A percentile compares a stretch with the other conserved stretches of the same genome.
Conservation (phyloP, 2,329 filamentous ascomycete species). For the Xylaria sp. region DNA sequence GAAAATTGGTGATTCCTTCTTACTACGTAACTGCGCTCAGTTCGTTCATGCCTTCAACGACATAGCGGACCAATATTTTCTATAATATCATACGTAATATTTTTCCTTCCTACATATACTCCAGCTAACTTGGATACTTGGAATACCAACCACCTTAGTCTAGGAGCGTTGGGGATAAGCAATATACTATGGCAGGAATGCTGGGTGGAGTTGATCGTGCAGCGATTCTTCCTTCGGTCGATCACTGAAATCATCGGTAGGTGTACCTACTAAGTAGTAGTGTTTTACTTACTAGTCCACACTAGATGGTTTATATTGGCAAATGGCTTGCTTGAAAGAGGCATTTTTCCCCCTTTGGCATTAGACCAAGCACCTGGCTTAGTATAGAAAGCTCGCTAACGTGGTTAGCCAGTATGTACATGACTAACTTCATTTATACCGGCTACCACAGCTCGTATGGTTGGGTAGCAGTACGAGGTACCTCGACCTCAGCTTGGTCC, state of each 20-base stretch:
- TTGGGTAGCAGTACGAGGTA: background rate
- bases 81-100: too few relatives aligned
- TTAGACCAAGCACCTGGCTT: constrained; percentile 7
- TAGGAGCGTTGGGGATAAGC: too few relatives aligned
- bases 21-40: too few relatives aligned
- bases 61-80: too few relatives aligned
- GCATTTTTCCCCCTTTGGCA: constrained; percentile 11
- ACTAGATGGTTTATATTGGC: background rate
- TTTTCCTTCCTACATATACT: too few relatives aligned
- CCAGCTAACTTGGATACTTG: too few relatives aligned
- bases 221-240: constrained; percentile 14
- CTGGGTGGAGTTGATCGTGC: too few relatives aligned
- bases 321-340: constrained; percentile 5
- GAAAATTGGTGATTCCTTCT: background rate
- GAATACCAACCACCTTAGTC: too few relatives aligned
- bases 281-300: too few relatives aligned
- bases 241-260: constrained; percentile 3
- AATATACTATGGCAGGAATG: too few relatives aligned
- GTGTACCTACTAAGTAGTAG: too few relatives aligned
- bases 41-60: background rate
- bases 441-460: constrained; percentile 20
- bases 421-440: constrained; percentile 27
- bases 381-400: background rate
- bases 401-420: constrained; percentile 7
- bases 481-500: constrained; percentile 11